Conservation (phyloP, 2,329 filamentous ascomycete species). For the Gremmenia infestans region DNA sequence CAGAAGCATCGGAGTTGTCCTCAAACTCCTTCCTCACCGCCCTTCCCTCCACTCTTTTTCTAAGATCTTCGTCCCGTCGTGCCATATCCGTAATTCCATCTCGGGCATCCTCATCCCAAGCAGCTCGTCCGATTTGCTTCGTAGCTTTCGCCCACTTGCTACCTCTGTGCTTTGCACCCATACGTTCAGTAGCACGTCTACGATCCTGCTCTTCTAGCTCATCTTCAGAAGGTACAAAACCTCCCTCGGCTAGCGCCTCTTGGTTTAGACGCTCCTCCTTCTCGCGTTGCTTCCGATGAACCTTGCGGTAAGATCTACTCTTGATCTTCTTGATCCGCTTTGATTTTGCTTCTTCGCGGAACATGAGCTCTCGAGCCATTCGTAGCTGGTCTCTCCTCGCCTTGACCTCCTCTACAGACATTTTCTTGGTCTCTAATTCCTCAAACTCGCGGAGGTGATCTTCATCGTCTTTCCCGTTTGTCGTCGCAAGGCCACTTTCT, state of each 20-base stretch:
- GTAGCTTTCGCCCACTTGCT: constrained; percentile 69
- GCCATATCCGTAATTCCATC: constrained; percentile 61
- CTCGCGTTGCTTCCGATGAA: constrained; percentile 77
- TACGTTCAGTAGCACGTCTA: constrained; percentile 60
- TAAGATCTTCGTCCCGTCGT: constrained; percentile 60
- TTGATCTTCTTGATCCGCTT: constrained; percentile 99
- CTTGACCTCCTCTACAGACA: constrained; percentile 68
- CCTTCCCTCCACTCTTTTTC: constrained; percentile 60
- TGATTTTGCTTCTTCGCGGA: constrained; percentile 80
- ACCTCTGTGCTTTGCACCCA: constrained; percentile 64
- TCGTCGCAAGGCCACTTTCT: constrained; percentile 69
- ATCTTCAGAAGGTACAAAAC: constrained; percentile 56
- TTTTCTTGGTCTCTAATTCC: constrained; percentile 63
- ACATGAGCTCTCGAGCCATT: constrained; percentile 76
- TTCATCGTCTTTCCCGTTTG: constrained; percentile 55
- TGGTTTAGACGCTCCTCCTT: constrained; percentile 52
- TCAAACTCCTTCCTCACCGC: constrained; percentile 41
- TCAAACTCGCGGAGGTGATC: constrained; percentile 64
- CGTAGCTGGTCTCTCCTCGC: constrained; percentile 70
- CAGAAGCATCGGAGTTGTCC: constrained; percentile 45
- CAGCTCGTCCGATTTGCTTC: constrained; percentile 58
- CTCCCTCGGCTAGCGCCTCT: constrained; percentile 52
- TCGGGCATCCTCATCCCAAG: constrained; percentile 68
- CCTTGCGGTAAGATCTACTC: constrained; percentile 87
- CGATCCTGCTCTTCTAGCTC: constrained; percentile 60